phyloP scores from a whole-genome alignment of 768 basidiomycete genomes.

The Podaxis sp. region DNA sequence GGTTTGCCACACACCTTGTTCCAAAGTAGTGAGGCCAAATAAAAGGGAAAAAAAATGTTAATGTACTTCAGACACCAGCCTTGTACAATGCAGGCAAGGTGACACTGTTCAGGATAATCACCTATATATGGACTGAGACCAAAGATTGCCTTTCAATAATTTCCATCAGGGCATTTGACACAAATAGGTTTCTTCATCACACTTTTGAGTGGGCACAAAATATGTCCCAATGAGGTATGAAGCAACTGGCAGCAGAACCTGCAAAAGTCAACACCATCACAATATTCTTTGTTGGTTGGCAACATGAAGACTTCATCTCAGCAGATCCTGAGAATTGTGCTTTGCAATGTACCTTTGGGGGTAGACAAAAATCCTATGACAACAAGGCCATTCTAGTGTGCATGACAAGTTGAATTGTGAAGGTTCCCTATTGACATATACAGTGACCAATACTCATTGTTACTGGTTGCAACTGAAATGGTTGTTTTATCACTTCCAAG shows the following conservation, averaged over 20 bases:
- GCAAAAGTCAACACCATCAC: not conserved
- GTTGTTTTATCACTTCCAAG: conserved; percentile 38
- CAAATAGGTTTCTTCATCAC: conserved; percentile 16
- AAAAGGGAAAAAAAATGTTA: no score
- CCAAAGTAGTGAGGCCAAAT: no score
- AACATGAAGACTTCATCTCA: no score
- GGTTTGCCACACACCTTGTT: no score
- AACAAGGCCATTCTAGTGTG: conserved; percentile 27
- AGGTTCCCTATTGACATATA: conserved; percentile 32
- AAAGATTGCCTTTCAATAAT: conserved; percentile 23
- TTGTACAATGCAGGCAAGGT: conserved; percentile 22
- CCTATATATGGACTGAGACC: conserved; percentile 28
- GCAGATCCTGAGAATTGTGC: no score
- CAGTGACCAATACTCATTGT: conserved; percentile 34
- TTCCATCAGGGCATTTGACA: conserved; percentile 24
- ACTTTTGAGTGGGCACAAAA: not conserved
- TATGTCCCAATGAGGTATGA: not conserved
- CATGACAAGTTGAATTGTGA: conserved; percentile 28
- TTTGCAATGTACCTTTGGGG: conserved; percentile 17
- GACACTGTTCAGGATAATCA: conserved; percentile 28
- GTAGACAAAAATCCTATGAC: conserved; percentile 28
- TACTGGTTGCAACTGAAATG: conserved; percentile 33
- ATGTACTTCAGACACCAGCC: conserved; percentile 26
- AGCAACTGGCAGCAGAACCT: not conserved
- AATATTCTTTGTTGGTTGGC: not conserved